Conservation (phyloP, 2,329 filamentous ascomycete genomes). For the Pyrenochaeta sp. region DNA sequence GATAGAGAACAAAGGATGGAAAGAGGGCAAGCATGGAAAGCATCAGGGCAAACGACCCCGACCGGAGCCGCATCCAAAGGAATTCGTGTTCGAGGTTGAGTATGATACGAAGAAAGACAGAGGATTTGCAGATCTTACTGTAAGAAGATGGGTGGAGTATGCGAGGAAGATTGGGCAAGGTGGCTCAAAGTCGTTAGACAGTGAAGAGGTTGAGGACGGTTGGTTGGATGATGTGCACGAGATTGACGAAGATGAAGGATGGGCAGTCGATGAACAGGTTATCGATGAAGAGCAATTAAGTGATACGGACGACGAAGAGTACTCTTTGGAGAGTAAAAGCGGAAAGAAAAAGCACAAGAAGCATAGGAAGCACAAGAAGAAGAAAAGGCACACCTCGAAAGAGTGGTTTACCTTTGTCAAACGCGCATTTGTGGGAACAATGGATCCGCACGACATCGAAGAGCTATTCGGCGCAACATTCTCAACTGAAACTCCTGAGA, state of each 20-base stretch:
- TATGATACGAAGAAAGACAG: slow-evolving; percentile 84
- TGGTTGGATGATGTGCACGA: slow-evolving; percentile 27
- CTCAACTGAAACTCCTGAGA: not conserved
- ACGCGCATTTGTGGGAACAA: slow-evolving; percentile 81
- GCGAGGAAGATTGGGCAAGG: slow-evolving; percentile 78
- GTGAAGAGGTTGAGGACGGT: slow-evolving; percentile 21
- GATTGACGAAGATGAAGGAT: slow-evolving; percentile 13
- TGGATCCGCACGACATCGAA: slow-evolving; percentile 70
- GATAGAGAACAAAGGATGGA: slow-evolving; percentile 60
- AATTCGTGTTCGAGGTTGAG: slow-evolving; percentile 81
- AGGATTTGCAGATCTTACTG: slow-evolving; percentile 84
- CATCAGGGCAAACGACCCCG: slow-evolving; percentile 58
- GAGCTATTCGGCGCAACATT: slow-evolving; percentile 39
- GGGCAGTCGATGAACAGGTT: slow-evolving; percentile 21
- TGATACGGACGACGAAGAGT: slow-evolving; percentile 36
- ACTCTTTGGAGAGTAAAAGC: slow-evolving; percentile 35
- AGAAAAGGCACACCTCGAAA: slow-evolving; percentile 64
- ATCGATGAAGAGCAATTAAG: slow-evolving; percentile 19
- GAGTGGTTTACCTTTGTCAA: slow-evolving; percentile 80
- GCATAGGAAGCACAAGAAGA: slow-evolving; percentile 58
- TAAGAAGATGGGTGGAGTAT: slow-evolving; percentile 79
- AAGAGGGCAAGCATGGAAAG: slow-evolving; percentile 71
- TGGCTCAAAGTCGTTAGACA: slow-evolving; percentile 19
- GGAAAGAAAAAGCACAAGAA: slow-evolving; percentile 59
- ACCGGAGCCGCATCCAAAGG: slow-evolving; percentile 65